Base-by-base conservation (phyloP, 306 rosid species). In the Amphicarpaea edgeworthii region DNA sequence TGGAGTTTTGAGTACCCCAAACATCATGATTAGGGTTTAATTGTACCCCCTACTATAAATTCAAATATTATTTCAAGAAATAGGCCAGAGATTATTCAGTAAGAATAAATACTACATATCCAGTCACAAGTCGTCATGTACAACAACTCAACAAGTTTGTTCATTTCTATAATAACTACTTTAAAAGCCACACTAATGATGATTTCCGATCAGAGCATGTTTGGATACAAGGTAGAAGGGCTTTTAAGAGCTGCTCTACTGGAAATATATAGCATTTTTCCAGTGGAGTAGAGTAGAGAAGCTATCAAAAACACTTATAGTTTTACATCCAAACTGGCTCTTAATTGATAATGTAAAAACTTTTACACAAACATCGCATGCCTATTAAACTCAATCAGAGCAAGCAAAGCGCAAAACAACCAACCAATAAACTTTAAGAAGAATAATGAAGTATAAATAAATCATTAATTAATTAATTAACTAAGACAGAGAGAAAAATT, bases 341-440 rank as follows among this genome's bases (percentile, higher is more conserved):
- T 26, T 26, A 26, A 26, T 28, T 54, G 3, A 16, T 2, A 53
- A 1, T 8, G 3, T 53, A 53, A 3, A 53, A 53, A 4, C 16
- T 11, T 11, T 12, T 12, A 55, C 34, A 55, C n/a, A 0, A 3
- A 4, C 9, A 55, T 1, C 4, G 34, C 30, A 54, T 11, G 16
- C 3, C 62, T 5, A 12, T 23, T 12, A 23, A 55, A 21, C 34
- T 23, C 62, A 30, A 28, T 60, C 21, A 8, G 11, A 32, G 16
- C 46, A 47, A 50, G 40, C 70, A 59, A 71, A 55, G 58, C n/a
- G 12, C 26, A 67, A 50, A 77, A 47, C 30, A 74, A 45, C 51
- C 46, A 47, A 77, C 54, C 40, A 73, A 73, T 26, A 28, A 28
- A 28, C 32, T n/a, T n/a, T n/a, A n/a, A n/a, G n/a, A n/a, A n/a